phyloP scores from a whole-genome alignment of 202 grass and related monocot species.

The Zizania palustris region DNA sequence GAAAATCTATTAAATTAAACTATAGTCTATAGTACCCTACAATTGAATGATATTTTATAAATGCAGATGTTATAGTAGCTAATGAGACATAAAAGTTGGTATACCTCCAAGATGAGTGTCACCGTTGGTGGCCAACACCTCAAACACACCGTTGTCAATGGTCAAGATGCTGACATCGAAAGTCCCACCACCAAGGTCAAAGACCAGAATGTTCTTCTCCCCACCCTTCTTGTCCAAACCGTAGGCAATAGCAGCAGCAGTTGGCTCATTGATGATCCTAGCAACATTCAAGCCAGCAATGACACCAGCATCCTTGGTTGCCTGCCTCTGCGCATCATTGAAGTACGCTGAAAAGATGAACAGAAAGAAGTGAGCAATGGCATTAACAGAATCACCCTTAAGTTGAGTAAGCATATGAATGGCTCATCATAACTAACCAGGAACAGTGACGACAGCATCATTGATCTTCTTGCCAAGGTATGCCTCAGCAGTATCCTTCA shows the following conservation, averaged over 20 bases:
- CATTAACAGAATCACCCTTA: too few species aligned
- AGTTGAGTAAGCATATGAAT: too few species aligned
- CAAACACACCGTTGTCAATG: constrained; percentile 47
- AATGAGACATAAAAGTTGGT: not conserved
- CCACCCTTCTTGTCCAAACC: constrained; percentile 43
- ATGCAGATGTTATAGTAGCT: not conserved
- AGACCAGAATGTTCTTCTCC: constrained; percentile 44
- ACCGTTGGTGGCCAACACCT: constrained; percentile 53
- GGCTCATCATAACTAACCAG: constrained; percentile 5
- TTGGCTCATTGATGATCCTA: constrained; percentile 61
- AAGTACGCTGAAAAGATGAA: constrained; percentile 39
- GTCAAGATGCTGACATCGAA: constrained; percentile 55
- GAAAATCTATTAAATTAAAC: not conserved
- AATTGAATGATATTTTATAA: not conserved
- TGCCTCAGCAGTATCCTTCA: constrained; percentile 42
- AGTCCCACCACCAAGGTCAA: constrained; percentile 56
- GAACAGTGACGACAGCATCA: constrained; percentile 49
- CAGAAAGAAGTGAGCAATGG: too few species aligned
- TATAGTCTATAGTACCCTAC: not conserved
- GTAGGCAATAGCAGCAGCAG: constrained; percentile 57
- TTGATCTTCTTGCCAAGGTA: constrained; percentile 40
- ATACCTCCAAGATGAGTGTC: constrained; percentile 62
- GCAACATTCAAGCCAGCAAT: constrained; percentile 50
- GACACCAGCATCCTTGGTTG: constrained; percentile 47
- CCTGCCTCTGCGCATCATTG: constrained; percentile 56